These are phyloP conservation scores for Cytospora mali DNA, from an alignment of 2,329 filamentous ascomycete species.

Conservation along the genomic window DNA sequence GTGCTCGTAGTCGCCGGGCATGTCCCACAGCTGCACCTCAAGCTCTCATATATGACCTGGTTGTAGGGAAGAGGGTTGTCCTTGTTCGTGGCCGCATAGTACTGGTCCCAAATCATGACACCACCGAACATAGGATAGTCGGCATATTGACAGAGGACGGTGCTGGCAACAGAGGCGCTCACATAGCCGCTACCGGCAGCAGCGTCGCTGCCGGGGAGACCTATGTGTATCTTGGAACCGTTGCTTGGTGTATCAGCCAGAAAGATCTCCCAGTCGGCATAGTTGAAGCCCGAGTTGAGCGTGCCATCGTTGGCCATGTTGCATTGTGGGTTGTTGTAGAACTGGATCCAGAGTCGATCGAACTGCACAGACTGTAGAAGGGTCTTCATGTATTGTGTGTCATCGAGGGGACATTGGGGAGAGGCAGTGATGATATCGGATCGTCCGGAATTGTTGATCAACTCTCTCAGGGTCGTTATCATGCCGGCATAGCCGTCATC, in stretches of 20 bases:
- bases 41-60: conserved; percentile 32
- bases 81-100: conserved; percentile 29
- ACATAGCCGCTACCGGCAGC: conserved; percentile 36
- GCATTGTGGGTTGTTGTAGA: conserved; percentile 51
- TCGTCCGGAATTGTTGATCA: conserved; percentile 24
- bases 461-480: conserved; percentile 33
- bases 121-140: conserved; percentile 36
- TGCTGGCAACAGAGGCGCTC: conserved; percentile 25
- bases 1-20: conserved; percentile 21
- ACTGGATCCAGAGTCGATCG: conserved; percentile 49
- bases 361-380: conserved; percentile 45
- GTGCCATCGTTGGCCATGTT: conserved; percentile 37
- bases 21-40: conserved; percentile 20
- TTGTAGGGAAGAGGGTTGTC: conserved; percentile 31
- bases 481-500: conserved; percentile 35
- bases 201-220: conserved; percentile 38
- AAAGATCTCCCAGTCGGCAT: conserved; percentile 39
- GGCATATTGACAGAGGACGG: conserved; percentile 32
- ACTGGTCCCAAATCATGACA: conserved; percentile 40
- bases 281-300: conserved; percentile 40
- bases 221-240: conserved; percentile 43
- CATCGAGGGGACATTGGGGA: conserved; percentile 46
- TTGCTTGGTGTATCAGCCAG: conserved; percentile 38
- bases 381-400: conserved; percentile 45
- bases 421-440: conserved; percentile 39